These are phyloP conservation scores for Discostella stelligeroides DNA, from an alignment of 108 stramenopile species.

Conservation along the genomic window DNA sequence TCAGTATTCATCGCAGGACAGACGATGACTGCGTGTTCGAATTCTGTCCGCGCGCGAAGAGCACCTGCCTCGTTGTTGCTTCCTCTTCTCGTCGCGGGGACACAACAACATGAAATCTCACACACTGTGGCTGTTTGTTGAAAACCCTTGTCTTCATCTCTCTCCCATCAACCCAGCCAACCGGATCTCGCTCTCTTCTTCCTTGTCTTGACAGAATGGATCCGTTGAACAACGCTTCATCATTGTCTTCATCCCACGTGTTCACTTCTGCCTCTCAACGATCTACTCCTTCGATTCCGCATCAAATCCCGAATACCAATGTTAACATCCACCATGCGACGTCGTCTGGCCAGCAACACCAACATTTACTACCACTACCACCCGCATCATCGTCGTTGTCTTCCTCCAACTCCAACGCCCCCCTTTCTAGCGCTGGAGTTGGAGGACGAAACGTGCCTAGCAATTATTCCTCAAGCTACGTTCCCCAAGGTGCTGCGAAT, in stretches of 20 bases:
- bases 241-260: neutral
- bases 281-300: slow-evolving; percentile 6
- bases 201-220: slow-evolving; percentile 10
- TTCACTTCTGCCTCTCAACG: slow-evolving; percentile 7
- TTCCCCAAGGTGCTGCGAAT: slow-evolving; percentile 1
- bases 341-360: neutral
- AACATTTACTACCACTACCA: neutral
- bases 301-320: slow-evolving; percentile 1
- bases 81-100: too few relatives aligned
- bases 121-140: too few relatives aligned
- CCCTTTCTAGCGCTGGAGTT: neutral
- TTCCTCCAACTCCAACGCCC: too few relatives aligned
- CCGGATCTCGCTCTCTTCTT: neutral
- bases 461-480: neutral
- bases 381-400: too few relatives aligned
- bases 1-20: too few relatives aligned
- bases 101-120: too few relatives aligned
- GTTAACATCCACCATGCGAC: slow-evolving; percentile 8
- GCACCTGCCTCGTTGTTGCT: too few relatives aligned
- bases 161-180: too few relatives aligned
- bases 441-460: slow-evolving; percentile 3
- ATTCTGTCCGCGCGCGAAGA: too few relatives aligned
- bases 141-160: too few relatives aligned
- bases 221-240: slow-evolving; percentile 7
- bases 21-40: too few relatives aligned